These are phyloP conservation scores for Colletotrichum sp. DNA, from an alignment of 2,329 filamentous ascomycete genomes.

Conservation along the genomic window DNA sequence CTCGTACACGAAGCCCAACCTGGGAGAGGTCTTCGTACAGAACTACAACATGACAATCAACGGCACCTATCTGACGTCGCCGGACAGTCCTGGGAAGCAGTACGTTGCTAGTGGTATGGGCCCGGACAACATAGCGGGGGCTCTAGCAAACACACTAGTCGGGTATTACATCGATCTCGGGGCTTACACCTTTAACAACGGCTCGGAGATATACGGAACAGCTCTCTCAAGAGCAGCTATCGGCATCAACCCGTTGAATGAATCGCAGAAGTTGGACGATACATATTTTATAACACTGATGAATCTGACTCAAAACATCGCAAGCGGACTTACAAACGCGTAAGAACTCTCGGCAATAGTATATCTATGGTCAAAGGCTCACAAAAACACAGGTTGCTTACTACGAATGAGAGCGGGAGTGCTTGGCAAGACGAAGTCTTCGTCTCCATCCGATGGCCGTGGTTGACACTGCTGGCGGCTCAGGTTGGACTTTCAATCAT, in stretches of 20 bases:
- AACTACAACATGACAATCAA: not conserved
- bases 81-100: not conserved
- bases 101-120: not conserved
- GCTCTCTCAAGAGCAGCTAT: not conserved
- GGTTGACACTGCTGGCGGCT: not conserved
- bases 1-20: not conserved
- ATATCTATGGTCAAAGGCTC: not conserved
- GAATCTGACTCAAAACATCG: slow-evolving; percentile 6
- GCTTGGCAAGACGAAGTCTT: slow-evolving; percentile 6
- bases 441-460: slow-evolving; percentile 4
- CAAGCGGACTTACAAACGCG: slow-evolving; percentile 4
- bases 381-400: not conserved
- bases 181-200: not conserved
- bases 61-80: slow-evolving; percentile 3
- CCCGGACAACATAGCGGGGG: not conserved
- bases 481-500: slow-evolving; percentile 4
- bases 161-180: not conserved
- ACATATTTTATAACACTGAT: not conserved
- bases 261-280: slow-evolving; percentile 8
- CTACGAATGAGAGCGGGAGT: not conserved
- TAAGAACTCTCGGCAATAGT: not conserved
- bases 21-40: not conserved
- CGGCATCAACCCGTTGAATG: not conserved
- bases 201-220: not conserved
- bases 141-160: not conserved